Evolutionary conservation across 2,329 filamentous ascomycete genomes (phyloP), one percentile per base, ranked within the genome.

Genomic region (Diaporthe aspalathi): DNA sequence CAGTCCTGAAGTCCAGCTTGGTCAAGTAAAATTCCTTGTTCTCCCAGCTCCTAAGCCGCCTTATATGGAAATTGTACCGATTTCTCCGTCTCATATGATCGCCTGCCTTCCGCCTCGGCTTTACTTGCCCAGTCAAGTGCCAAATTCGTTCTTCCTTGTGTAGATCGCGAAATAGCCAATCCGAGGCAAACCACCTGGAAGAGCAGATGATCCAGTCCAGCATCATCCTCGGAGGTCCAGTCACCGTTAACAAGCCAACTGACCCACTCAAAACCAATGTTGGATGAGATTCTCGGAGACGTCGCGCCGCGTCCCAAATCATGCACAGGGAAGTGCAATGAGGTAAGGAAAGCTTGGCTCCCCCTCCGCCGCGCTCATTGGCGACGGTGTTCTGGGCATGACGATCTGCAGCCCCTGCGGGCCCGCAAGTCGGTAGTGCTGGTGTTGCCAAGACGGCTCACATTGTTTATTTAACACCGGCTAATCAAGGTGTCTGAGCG

Each of bases 381-480:
- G 60, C 45, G 45, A 27, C 32, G 4, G n/a, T 8, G 8, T 5
- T 50, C 29, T 24, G 3, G 43, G 60, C 45, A 65, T 65, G 60
- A 65, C 60, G 60, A 65, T 65, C 60, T 50, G 29, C 50, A 45
- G 29, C 60, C 45, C 29, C 29, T 24, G 45, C 45, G 60, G 60
- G 45, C 43, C 29, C 22, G 45, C 38, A 14, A 38, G 29, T 50
- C 60, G 60, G 60, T 50, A 65, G 60, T 65, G 60, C 45, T 65
- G 60, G 45, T 29, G 60, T 65, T 50, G 60, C 60, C 60, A 65
- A 65, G 60, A 65, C 45, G 16, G 45, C 43, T 50, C 27, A 65
- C 60, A 65, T 65, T 65, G 60, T 65, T 65, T 65, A 65, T 65
- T 65, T 49, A 65, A 65, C 45, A 50, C 45, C 60, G 60, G 60